Base-by-base conservation (phyloP, 2,329 filamentous ascomycete genomes). In the Escovopsis sp. region DNA sequence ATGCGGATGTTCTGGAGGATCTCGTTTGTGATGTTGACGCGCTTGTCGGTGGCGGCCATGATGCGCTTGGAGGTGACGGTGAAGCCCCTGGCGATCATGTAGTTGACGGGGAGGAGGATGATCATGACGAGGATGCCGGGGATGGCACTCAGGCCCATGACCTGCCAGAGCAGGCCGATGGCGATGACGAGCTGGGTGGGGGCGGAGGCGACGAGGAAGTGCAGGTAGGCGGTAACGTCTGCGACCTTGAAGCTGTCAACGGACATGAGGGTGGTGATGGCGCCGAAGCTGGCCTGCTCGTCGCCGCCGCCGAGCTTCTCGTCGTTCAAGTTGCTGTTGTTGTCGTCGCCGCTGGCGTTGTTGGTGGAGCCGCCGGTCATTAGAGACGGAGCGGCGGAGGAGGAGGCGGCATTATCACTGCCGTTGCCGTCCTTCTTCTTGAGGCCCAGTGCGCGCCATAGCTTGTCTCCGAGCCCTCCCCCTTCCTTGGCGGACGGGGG, bases 201-300 rank as follows among this genome's bases (percentile, higher is more conserved):
- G 2, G 89, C 88, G 47, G 83, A 80, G 0, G 88, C 89, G 69
- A 89, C 83, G n/a, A 98, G 69, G 62, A 94, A 98, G 62, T 98
- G 91, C 30, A 98, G 68, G 59, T 98, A 98, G 0, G 89, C 84
- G 33, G 86, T 91, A 45, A 94, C 81, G 58, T 98, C 91, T 48
- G 85, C 84, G 43, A 98, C 86, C 65, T 98, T 98, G 76, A 96
- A 96, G 39, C 89, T 95, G 67, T 98, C 93, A 35, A 98, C 93
- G 10, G 91, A 93, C 91, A 98, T 98, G 50, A 98, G 70, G 61
- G 96, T 98, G 67, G 98, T 98, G 55, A 98, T 95, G n/a, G 91
- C 94, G 48, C 93, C 91, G 40, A 93, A 73, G 47, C 91, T 95
- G 34, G 87, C 89, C 64, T 94, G 86, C 45, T 82, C 74, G 47